Conservation (phyloP, 169 alveolate genomes). For the Plasmodium chabaudi region DNA sequence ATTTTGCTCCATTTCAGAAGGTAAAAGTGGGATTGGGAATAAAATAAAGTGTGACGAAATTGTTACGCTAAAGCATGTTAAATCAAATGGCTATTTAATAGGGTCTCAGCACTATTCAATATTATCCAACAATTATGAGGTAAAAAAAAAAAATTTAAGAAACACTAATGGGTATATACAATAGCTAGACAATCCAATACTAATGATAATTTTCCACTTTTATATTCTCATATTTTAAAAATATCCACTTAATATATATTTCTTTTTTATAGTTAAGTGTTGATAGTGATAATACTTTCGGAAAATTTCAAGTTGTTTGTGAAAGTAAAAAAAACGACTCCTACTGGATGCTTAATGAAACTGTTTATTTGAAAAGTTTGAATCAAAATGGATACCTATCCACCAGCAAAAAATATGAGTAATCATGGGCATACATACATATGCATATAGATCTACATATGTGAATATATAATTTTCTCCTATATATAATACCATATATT, state of each 20-base stretch:
- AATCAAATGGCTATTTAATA: constrained; percentile 55
- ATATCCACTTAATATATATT: neutral
- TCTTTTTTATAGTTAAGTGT: constrained; percentile 36
- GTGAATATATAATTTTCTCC: neutral
- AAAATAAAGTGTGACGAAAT: constrained; percentile 68
- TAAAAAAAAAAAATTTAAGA: neutral
- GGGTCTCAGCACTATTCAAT: constrained; percentile 40
- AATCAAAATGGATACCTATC: constrained; percentile 54
- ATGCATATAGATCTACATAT: neutral
- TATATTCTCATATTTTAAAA: neutral
- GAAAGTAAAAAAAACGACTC: constrained; percentile 27
- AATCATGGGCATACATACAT: neutral
- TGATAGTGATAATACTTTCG: constrained; percentile 7
- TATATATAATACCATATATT: neutral
- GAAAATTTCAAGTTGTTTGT: constrained; percentile 61
- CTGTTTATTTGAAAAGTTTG: constrained; percentile 35
- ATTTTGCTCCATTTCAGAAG: constrained; percentile 9
- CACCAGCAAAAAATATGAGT: constrained; percentile 68
- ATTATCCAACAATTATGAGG: constrained; percentile 62
- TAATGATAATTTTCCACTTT: neutral
- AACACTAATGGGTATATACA: no score
- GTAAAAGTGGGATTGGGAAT: constrained; percentile 41
- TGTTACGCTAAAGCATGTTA: constrained; percentile 57
- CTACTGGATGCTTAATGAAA: constrained; percentile 32
- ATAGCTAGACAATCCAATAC: no score